Conservation (phyloP, 495 filamentous ascomycete genomes). For the Neurospora intermedia region DNA sequence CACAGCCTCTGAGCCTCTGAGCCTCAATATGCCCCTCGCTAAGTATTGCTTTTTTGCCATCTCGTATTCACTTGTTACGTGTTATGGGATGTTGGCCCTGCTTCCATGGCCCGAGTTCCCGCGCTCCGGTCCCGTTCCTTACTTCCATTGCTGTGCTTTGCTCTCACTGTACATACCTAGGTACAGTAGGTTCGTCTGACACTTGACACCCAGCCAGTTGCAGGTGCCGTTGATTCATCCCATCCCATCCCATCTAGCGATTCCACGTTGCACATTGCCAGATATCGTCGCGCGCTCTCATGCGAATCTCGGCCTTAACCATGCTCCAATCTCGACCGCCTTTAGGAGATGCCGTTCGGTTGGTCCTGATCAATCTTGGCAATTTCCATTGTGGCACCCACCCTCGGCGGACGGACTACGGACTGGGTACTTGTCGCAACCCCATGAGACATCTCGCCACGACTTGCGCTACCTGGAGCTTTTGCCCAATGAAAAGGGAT, state of each 20-base stretch:
- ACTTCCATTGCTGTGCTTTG: not conserved
- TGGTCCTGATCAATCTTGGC: not conserved
- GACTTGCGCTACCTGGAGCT: constrained; percentile 4
- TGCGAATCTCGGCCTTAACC: not conserved
- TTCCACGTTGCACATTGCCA: not conserved
- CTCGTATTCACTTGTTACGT: not conserved
- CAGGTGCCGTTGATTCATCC: not conserved
- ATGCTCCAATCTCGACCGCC: not conserved
- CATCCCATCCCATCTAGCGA: not conserved
- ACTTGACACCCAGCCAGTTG: not conserved
- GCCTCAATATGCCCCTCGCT: not conserved
- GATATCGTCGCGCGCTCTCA: not conserved
- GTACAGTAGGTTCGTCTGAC: not conserved
- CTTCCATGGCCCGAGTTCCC: not conserved
- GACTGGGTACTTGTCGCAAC: not conserved
- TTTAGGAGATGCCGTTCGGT: not conserved
- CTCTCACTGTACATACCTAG: not conserved
- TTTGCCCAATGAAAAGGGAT: constrained; percentile 7
- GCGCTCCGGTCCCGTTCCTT: not conserved
- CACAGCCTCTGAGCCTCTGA: not conserved
- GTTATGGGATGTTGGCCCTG: not conserved
- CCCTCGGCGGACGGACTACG: not conserved
- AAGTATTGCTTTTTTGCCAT: not conserved
- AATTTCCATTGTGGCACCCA: not conserved
- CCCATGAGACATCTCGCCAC: constrained; percentile 7